These are phyloP conservation scores for Pulveroboletus frians DNA, from an alignment of 768 basidiomycete genomes.

Conservation along the genomic window DNA sequence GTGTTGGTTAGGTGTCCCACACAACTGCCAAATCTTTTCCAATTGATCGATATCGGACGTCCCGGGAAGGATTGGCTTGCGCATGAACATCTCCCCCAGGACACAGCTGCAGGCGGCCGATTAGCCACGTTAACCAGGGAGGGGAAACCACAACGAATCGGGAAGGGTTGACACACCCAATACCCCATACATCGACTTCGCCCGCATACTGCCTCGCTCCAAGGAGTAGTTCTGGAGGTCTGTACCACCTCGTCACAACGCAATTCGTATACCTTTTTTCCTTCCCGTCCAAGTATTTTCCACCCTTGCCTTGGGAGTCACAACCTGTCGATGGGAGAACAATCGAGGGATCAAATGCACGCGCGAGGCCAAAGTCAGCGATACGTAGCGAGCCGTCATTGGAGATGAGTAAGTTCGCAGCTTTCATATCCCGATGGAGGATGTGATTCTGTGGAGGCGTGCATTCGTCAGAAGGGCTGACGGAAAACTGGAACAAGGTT, in stretches of 20 bases:
- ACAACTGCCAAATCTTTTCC: constrained; percentile 83
- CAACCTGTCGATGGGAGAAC: constrained; percentile 27
- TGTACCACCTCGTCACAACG: constrained; percentile 93
- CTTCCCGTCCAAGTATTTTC: constrained; percentile 39
- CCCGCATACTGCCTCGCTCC: constrained; percentile 88
- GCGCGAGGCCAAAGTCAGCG: constrained; percentile 95
- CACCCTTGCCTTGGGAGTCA: constrained; percentile 17
- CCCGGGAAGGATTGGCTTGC: constrained; percentile 82
- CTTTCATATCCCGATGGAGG: constrained; percentile 98
- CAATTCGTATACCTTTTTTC: constrained; percentile 89
- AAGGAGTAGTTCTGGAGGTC: constrained; percentile 87
- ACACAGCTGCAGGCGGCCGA: constrained; percentile 59
- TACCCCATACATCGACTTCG: constrained; percentile 96
- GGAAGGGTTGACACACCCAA: constrained; percentile 57
- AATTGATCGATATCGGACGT: constrained; percentile 89
- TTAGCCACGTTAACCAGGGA: background rate
- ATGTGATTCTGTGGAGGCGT: constrained; percentile 72
- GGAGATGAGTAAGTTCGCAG: constrained; percentile 92
- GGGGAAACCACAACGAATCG: background rate
- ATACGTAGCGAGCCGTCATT: constrained; percentile 81
- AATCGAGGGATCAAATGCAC: constrained; percentile 60
- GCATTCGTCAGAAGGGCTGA: constrained; percentile 5
- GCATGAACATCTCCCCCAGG: constrained; percentile 92
- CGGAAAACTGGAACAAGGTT: background rate
- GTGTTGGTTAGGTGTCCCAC: constrained; percentile 81